Evolutionary conservation across 306 rosid species (phyloP).

Genomic region (Elaeagnus macrophylla): DNA sequence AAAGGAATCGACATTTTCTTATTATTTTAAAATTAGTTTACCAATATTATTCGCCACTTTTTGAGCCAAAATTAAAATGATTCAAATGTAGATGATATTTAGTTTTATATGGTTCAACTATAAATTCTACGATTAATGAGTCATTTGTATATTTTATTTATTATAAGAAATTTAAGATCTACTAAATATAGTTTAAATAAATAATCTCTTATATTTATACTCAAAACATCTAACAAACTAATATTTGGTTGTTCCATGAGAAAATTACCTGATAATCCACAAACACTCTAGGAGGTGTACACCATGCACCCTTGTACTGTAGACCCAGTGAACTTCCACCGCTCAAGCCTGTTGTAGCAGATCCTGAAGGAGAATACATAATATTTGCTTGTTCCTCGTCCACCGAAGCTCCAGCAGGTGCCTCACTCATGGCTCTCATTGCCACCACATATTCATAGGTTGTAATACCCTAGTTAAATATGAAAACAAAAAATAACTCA

Average conservation of each 20-base stretch:
- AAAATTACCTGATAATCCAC: conserved; percentile 85
- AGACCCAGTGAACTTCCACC: conserved; percentile 93
- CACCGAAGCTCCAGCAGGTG: conserved; percentile 51
- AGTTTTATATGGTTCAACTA: too few relatives aligned
- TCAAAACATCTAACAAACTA: neutral
- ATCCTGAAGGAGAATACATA: conserved; percentile 76
- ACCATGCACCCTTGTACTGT: conserved; percentile 93
- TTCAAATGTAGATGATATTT: too few relatives aligned
- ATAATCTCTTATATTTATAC: too few relatives aligned
- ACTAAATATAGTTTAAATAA: too few relatives aligned
- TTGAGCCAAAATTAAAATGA: too few relatives aligned
- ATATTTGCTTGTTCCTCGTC: conserved; percentile 66
- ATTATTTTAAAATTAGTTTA: too few relatives aligned
- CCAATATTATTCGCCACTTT: too few relatives aligned
- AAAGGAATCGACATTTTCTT: too few relatives aligned
- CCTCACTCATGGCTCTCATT: conserved; percentile 93
- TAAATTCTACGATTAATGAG: too few relatives aligned
- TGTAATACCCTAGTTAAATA: conserved; percentile 75
- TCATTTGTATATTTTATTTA: too few relatives aligned
- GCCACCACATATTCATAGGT: conserved; percentile 94
- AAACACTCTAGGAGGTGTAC: conserved; percentile 94
- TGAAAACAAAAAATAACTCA: conserved; percentile 10
- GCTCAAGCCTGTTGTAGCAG: conserved; percentile 94
- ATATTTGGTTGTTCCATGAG: conserved; percentile 1
- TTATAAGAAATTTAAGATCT: too few relatives aligned